Percentiles rank a stretch among this genome's conserved stretches.
These are phyloP conservation scores for Colletotrichum siamense DNA, from an alignment of 2,329 filamentous ascomycete species.

Conservation along the genomic window DNA sequence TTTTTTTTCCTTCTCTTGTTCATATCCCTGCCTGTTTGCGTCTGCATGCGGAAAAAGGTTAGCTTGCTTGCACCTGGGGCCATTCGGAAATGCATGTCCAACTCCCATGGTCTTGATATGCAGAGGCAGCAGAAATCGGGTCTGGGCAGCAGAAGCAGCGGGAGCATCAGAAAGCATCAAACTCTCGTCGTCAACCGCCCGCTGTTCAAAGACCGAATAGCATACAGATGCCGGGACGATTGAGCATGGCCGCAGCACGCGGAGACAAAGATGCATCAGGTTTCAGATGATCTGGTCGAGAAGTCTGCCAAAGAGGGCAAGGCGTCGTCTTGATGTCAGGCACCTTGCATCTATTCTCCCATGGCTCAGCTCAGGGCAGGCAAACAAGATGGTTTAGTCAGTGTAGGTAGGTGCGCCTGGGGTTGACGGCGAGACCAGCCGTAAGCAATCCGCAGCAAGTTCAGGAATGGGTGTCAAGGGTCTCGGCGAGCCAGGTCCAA, in stretches of 20 bases:
- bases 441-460: background rate
- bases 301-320: slow-evolving; percentile 9
- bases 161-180: background rate
- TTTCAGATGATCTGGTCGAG: slow-evolving; percentile 11
- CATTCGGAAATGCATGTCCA: background rate
- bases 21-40: background rate
- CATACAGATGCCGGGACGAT: background rate
- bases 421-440: background rate
- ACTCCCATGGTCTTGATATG: background rate
- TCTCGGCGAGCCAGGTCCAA: background rate
- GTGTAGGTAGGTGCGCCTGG: background rate
- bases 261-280: slow-evolving; percentile 6
- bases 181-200: background rate
- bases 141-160: background rate
- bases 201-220: background rate
- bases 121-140: background rate
- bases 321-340: background rate
- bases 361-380: background rate
- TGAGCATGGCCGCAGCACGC: background rate
- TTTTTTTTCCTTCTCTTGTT: background rate
- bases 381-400: background rate
- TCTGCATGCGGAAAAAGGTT: background rate
- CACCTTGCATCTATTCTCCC: background rate
- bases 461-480: background rate
- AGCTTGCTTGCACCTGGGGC: background rate